A percentile compares a stretch with the other conserved stretches of the same genome.
These are phyloP conservation scores for Lachancea fermentati DNA, from an alignment of 805 yeast genomes.

Conservation along the genomic window DNA sequence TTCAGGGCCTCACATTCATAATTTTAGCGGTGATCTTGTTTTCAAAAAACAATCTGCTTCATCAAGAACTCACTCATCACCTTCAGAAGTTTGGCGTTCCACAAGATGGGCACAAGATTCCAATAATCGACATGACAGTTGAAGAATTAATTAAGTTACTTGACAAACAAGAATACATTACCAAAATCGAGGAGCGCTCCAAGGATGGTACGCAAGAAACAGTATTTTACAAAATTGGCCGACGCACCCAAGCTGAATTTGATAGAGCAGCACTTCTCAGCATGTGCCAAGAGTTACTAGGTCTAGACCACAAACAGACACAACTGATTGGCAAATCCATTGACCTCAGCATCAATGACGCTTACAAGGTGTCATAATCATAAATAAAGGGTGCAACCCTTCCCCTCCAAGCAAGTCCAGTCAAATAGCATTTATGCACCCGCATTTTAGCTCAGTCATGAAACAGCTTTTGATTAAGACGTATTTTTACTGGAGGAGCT, in stretches of 20 bases:
- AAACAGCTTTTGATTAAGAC: no score
- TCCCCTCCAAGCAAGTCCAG: no score
- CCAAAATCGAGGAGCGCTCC: constrained; percentile 21
- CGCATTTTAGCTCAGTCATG: no score
- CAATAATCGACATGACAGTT: constrained; percentile 19
- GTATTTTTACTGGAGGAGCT: no score
- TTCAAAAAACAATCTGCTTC: constrained; percentile 26
- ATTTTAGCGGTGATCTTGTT: constrained; percentile 19
- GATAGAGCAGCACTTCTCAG: constrained; percentile 16
- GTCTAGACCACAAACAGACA: constrained; percentile 14
- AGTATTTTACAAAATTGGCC: constrained; percentile 23
- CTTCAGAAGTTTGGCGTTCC: constrained; percentile 27
- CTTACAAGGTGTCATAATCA: constrained; percentile 11
- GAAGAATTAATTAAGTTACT: constrained; percentile 21
- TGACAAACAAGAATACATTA: constrained; percentile 23
- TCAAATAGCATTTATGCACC: no score
- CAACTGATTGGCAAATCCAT: constrained; percentile 18
- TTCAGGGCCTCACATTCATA: constrained; percentile 22
- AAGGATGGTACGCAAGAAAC: constrained; percentile 18
- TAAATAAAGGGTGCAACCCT: no score
- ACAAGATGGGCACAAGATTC: constrained; percentile 22
- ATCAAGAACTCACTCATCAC: constrained; percentile 19
- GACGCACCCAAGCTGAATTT: constrained; percentile 27
- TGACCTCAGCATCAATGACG: constrained; percentile 22
- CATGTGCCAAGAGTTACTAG: constrained; percentile 13